Conservation (phyloP, 2,329 filamentous ascomycete species). For the Pyrenochaeta sp. region DNA sequence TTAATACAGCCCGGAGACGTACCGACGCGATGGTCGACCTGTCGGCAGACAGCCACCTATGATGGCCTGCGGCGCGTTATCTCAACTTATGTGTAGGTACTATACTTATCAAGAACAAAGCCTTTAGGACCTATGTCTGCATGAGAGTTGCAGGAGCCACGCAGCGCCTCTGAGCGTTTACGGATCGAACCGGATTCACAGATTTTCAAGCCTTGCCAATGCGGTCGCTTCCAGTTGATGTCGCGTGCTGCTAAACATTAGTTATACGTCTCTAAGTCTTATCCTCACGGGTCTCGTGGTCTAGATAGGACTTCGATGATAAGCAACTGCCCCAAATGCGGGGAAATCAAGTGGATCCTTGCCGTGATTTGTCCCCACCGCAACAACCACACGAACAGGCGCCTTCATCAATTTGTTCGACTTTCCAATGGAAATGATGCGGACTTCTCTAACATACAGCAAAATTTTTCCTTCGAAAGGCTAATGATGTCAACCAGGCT, state of each 20-base stretch:
- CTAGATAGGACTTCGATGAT: not conserved
- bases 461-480: not conserved
- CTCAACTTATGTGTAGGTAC: conserved; percentile 19
- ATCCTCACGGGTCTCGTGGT: not conserved
- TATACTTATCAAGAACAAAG: conserved; percentile 13
- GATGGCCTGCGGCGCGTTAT: conserved; percentile 21
- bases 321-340: not conserved
- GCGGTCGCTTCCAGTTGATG: not conserved
- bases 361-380: not conserved
- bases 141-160: conserved; percentile 4
- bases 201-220: not conserved
- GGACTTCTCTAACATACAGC: not conserved
- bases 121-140: not conserved
- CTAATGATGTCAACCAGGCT: not conserved
- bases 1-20: not conserved
- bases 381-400: not conserved
- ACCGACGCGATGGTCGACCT: not conserved
- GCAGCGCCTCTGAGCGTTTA: not conserved
- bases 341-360: conserved; percentile 1
- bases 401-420: not conserved
- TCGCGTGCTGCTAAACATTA: not conserved
- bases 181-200: not conserved
- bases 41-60: not conserved
- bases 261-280: not conserved
- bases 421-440: not conserved